Evolutionary conservation across 257 asterid species (phyloP), one percentile per base, ranked within the genome.

Genomic region (Dorcoceras hygrometricum): DNA sequence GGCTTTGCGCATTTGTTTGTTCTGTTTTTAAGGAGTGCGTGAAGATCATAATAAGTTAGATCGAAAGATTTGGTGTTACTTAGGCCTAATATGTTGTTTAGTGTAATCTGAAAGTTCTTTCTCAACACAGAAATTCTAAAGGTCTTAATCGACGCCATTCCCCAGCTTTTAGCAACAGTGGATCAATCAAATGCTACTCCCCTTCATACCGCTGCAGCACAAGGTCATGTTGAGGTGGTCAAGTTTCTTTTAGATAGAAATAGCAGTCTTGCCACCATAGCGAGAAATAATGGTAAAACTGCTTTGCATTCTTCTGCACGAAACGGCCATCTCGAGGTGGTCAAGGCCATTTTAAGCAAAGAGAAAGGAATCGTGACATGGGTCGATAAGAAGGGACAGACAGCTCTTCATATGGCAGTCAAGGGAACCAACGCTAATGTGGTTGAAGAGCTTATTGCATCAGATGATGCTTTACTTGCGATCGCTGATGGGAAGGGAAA

Each of bases 321-420:
- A 79, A 80, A 78, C 56, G 96, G 91, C 1, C 95, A 84, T 29
- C 70, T 29, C 23, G 82, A 76, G 64, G 92, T 86, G 27, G 92
- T 89, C 71, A 86, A 80, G 63, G 84, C 92, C 75, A 72, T 89
- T 62, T 22, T 86, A 48, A 73, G 82, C 70, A 89, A 81, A 78
- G 92, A 84, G 60, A 83, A 72, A 12, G 80, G 90, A 26, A 82
- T 89, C 3, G 74, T 69, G 6, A 70, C 74, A 9, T 80, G 96
- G 84, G 81, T 70, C 8, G 96, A 89, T 67, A 89, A 84, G 74
- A 89, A 89, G 75, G 95, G 96, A 8, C 95, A 89, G 59, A 89
- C 95, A 0, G 95, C 96, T 67, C 92, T 89, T 74, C 96, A 89
- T 60, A 86, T 89, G 96, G 95, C 95, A 0, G 95, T 76, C 20